Base-by-base conservation (phyloP, 164 flowering plant genomes). In the Nymphaea thermarum region DNA sequence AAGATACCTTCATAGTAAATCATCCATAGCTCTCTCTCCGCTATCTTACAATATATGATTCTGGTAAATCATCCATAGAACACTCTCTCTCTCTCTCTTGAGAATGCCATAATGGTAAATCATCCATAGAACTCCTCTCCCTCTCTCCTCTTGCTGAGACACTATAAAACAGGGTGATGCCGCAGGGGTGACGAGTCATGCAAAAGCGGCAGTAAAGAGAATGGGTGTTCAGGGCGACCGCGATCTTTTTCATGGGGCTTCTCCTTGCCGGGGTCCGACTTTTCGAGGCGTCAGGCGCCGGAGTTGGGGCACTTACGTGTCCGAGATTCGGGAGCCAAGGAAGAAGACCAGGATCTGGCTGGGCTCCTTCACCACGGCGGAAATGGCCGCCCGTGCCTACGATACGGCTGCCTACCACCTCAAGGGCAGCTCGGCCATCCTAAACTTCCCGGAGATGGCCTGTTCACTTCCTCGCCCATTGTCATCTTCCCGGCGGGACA, bases 351-450 rank as follows among this genome's bases (percentile, higher is more conserved):
- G 87, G 60, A 82, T 84, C 42, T 84, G 87, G 87, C 82, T 84
- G 0, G 87, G 87, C 11, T 77, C 87, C 3, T 82, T 79, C 43
- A 60, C 78, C 18, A 82, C 81, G 4, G 69, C 87, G 0, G 85
- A 84, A 65, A 84, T 84, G 87, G 87, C 87, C 3, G 87, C 85
- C 44, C 73, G 83, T 63, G 87, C 87, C n/a, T 82, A 84, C 44
- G 87, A 84, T 53, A 84, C 77, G 1, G 87, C 87, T 0, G 87
- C 85, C 3, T 72, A 79, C 11, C 66, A 77, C 4, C 76, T 84
- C 67, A 84, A 82, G 60, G 87, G 85, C 17, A 66, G 61, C 51
- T 59, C 74, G 0, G 83, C 85, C 1, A 57, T 25, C 60, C 82
- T 84, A 62, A 84, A 83, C 60, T 83, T 83, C 68, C 85, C 87